Conservation (phyloP, 345 rosid species). For the Microcos paniculata region DNA sequence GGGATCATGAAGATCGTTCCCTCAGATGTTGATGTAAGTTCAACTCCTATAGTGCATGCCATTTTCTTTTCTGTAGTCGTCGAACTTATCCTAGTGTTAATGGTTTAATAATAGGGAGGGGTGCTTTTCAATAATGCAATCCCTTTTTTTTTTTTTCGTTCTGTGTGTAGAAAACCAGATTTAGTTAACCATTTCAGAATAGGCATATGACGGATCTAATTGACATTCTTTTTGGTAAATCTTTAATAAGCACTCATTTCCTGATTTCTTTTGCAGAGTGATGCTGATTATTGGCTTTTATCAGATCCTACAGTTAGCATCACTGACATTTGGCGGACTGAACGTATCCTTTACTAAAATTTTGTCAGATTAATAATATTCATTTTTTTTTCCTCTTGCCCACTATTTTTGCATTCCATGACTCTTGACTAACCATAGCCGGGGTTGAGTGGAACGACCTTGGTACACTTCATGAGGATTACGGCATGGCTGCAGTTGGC, state of each 20-base stretch:
- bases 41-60: neutral
- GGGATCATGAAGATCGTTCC: slow-evolving; percentile 96
- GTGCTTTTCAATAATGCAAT: neutral
- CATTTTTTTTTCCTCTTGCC: neutral
- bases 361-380: neutral
- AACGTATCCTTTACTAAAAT: slow-evolving; percentile 61
- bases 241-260: slow-evolving; percentile 8
- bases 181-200: neutral
- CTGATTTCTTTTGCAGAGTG: slow-evolving; percentile 48
- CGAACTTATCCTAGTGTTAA: neutral
- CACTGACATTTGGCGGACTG: slow-evolving; percentile 82
- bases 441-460: slow-evolving; percentile 57
- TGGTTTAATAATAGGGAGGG: neutral
- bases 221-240: neutral
- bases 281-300: slow-evolving; percentile 91
- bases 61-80: neutral
- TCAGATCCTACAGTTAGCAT: slow-evolving; percentile 90
- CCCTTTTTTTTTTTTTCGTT: neutral
- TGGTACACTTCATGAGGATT: slow-evolving; percentile 42
- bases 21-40: slow-evolving; percentile 83
- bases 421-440: slow-evolving; percentile 42
- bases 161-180: neutral
- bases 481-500: slow-evolving; percentile 33
- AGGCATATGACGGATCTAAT: neutral
- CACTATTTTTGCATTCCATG: slow-evolving; percentile 23